phyloP scores from a whole-genome alignment of 139 green algal species.

The Eudorina sp. region DNA sequence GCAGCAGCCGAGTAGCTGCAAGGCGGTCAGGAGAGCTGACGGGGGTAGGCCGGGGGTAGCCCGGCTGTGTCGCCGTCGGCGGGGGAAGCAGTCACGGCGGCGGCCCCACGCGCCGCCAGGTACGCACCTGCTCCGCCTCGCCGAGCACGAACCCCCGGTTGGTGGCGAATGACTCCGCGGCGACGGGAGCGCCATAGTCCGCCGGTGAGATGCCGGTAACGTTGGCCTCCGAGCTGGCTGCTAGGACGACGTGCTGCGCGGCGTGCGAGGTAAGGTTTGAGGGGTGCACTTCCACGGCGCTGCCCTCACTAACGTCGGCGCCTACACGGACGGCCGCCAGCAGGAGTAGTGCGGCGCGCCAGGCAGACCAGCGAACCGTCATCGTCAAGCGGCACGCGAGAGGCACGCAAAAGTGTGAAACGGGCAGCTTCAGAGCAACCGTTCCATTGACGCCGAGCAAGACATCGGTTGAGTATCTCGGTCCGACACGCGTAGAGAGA shows the following conservation, averaged over 20 bases:
- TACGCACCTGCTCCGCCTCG: background rate
- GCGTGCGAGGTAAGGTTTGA: background rate
- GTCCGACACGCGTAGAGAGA: too few relatives aligned
- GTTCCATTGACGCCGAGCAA: too few relatives aligned
- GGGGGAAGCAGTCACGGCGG: too few relatives aligned
- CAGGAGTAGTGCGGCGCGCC: background rate
- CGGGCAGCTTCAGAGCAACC: too few relatives aligned
- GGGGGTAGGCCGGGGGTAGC: too few relatives aligned
- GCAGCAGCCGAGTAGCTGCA: too few relatives aligned
- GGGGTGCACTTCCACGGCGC: background rate
- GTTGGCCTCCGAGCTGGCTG: too few relatives aligned
- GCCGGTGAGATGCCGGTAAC: background rate
- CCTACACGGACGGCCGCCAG: constrained; percentile 25
- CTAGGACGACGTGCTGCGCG: background rate
- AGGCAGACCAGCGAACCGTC: background rate
- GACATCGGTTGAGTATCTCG: too few relatives aligned
- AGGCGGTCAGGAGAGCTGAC: too few relatives aligned
- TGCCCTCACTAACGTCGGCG: background rate
- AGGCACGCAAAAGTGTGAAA: too few relatives aligned
- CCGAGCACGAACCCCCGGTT: background rate
- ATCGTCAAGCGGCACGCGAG: constrained; percentile 22
- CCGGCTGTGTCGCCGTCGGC: too few relatives aligned
- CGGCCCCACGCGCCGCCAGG: too few relatives aligned
- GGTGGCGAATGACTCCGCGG: background rate
- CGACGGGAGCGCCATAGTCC: background rate